These are phyloP conservation scores for Chaetomiaceae sp. DNA, from an alignment of 2,329 filamentous ascomycete species.

Conservation along the genomic window DNA sequence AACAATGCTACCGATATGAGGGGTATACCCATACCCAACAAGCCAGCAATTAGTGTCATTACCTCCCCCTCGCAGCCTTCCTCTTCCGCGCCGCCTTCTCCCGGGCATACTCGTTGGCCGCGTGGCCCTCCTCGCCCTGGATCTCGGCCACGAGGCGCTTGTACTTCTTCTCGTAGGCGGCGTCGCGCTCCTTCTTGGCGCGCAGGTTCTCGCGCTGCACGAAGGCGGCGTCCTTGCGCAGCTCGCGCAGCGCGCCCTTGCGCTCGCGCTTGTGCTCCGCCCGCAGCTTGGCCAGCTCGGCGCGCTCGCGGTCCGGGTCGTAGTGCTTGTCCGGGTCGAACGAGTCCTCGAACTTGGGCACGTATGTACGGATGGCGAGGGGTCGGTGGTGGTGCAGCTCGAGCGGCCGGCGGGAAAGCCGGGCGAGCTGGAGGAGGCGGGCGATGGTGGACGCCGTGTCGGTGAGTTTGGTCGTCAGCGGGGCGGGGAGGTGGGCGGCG, in stretches of 20 bases:
- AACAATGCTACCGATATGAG: neutral
- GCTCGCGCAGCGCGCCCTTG: conserved; percentile 89
- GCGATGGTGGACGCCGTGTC: conserved; percentile 42
- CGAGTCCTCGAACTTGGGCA: conserved; percentile 93
- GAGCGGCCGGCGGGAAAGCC: conserved; percentile 66
- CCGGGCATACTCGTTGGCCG: conserved; percentile 81
- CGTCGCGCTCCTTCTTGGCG: conserved; percentile 89
- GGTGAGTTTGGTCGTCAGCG: conserved; percentile 35
- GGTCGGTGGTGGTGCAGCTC: conserved; percentile 85
- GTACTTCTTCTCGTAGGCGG: conserved; percentile 94
- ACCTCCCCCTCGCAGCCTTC: conserved; percentile 54
- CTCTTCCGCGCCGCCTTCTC: conserved; percentile 72
- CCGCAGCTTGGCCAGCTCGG: conserved; percentile 75
- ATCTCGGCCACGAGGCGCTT: conserved; percentile 88
- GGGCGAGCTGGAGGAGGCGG: conserved; percentile 54
- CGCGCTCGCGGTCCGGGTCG: conserved; percentile 86
- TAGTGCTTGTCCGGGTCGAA: conserved; percentile 97
- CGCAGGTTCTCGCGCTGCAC: conserved; percentile 83
- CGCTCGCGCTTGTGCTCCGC: conserved; percentile 90
- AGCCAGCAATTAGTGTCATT: neutral
- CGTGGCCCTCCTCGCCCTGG: conserved; percentile 83
- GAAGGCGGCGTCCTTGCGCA: conserved; percentile 93
- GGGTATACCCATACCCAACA: neutral
- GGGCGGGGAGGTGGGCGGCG: conserved; percentile 43
- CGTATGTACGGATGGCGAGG: conserved; percentile 76